These are phyloP conservation scores for Bipolaris oryzae DNA, from an alignment of 2,329 filamentous ascomycete genomes.

Conservation along the genomic window DNA sequence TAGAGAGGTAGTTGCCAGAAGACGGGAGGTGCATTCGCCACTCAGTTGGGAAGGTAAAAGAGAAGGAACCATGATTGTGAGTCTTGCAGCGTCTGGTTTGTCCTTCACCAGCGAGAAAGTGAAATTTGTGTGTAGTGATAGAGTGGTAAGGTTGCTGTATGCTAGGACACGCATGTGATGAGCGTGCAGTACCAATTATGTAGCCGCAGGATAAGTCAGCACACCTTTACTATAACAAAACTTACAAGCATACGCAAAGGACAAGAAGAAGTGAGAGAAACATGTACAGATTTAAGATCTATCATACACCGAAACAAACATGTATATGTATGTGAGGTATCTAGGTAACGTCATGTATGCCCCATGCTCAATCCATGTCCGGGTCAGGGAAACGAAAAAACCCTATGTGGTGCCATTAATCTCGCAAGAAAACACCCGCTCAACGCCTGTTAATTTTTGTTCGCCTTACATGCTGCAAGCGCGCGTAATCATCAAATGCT, in stretches of 20 bases:
- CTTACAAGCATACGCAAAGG: neutral
- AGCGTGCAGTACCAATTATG: too few species aligned
- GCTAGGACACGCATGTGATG: too few species aligned
- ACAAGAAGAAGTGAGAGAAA: neutral
- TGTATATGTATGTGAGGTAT: neutral
- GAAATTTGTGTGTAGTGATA: neutral
- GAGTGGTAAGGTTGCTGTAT: neutral
- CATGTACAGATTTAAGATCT: neutral
- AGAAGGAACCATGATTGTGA: neutral
- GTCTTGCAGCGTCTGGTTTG: neutral
- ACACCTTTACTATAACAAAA: neutral
- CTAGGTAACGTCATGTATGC: neutral
- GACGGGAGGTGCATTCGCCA: neutral
- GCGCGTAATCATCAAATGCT: neutral
- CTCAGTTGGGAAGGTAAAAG: neutral
- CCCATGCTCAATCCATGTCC: neutral
- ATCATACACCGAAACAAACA: neutral
- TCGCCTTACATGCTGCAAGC: neutral
- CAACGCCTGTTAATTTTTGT: conserved; percentile 4
- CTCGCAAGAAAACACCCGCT: conserved; percentile 19
- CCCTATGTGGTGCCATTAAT: neutral
- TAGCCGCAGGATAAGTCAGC: too few species aligned
- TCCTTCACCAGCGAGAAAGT: neutral
- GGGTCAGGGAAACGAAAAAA: neutral
- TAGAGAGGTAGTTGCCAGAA: neutral